Evolutionary conservation across 129 eudicot species (phyloP), one percentile per base, ranked within the genome.

Genomic region (Glebionis coronaria): DNA sequence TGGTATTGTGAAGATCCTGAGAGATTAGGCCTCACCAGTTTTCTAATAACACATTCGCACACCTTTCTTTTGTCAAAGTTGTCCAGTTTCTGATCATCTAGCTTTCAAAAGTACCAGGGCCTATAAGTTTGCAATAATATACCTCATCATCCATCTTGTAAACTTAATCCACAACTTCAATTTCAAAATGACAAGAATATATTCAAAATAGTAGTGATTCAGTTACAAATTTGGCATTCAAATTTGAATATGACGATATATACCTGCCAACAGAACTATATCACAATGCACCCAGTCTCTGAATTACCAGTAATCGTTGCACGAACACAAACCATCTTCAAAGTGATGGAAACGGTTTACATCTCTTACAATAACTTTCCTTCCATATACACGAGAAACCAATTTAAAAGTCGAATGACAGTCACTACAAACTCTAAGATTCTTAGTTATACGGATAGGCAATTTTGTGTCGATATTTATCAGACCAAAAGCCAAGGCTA

Each of bases 351-450:
- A 80, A 1, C 84, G 68, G 50, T 80, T 76, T 4, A 67, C 81
- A 71, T 76, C 81, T 67, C 84, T 66, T 21, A 80, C 44, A 3
- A 59, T 16, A 6, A 75, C 61, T 19, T 67, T 71, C 78, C 78
- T 71, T 47, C 47, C 53, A 46, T 71, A 76, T 9, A 80, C 76
- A 38, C 47, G 6, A 16, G 81, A 76, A 54, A 66, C 52, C 57
- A 71, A 45, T 12, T 76, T 76, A 70, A 71, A 54, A 28, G 56
- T 55, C n/a, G 64, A 71, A 67, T 76, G 84, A 28, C 79, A 72
- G 28, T 81, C 85, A 56, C 64, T 72, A 52, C 81, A 81, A 38
- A 81, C 76, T 58, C 85, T 67, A 67, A 81, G 84, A 49, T 80
- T 80, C 72, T 81, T 81, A 28, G 78, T 76, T 23, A 80, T 70